A percentile compares a stretch with the other conserved stretches of the same genome.
These are phyloP conservation scores for Peniophora sp. DNA, from an alignment of 1,284 basidiomycete species.

Conservation along the genomic window DNA sequence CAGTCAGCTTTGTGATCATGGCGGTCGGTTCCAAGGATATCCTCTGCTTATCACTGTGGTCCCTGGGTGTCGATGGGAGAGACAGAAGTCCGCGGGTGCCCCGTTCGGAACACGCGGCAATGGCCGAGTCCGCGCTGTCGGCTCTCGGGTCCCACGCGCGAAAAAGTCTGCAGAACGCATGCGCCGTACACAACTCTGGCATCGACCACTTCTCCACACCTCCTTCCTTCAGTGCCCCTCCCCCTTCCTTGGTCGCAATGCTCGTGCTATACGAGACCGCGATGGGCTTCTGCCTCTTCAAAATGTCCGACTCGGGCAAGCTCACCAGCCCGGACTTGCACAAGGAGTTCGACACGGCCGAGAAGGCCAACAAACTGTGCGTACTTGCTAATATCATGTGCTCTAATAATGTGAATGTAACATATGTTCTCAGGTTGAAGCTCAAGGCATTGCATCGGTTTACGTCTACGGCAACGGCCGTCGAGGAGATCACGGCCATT, in stretches of 20 bases:
- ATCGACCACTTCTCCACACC: not conserved
- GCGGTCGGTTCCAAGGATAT: no score
- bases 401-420: not conserved
- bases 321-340: conserved; percentile 81
- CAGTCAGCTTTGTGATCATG: no score
- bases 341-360: conserved; percentile 90
- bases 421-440: conserved; percentile 59
- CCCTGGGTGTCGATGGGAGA: no score
- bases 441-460: conserved; percentile 95
- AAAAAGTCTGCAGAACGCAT: no score
- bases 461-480: conserved; percentile 93
- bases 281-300: conserved; percentile 97
- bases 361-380: conserved; percentile 87
- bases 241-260: conserved; percentile 32
- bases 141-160: no score
- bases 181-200: no score
- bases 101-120: no score
- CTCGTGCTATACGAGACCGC: conserved; percentile 81
- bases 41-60: no score
- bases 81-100: no score
- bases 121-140: no score
- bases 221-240: conserved; percentile 6
- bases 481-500: conserved; percentile 94
- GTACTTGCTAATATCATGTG: conserved; percentile 18
- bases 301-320: conserved; percentile 87